A percentile compares a stretch with the other conserved stretches of the same genome.
These are phyloP conservation scores for Colletotrichum scovillei DNA, from an alignment of 2,329 filamentous ascomycete genomes.

Conservation along the genomic window DNA sequence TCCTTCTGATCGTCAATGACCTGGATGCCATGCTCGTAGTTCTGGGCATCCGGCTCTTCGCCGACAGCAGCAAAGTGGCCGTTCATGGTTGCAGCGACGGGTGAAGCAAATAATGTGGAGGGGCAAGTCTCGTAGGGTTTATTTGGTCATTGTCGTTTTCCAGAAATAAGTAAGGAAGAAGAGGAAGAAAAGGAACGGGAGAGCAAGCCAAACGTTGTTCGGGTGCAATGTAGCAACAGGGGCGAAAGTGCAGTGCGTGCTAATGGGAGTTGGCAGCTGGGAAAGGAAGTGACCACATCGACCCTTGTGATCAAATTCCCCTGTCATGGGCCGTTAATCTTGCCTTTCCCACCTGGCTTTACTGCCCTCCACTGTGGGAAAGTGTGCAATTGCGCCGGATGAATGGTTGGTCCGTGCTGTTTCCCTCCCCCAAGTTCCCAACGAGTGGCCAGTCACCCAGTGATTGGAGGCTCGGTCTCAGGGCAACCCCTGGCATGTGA, in stretches of 20 bases:
- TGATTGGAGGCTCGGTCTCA: conserved; percentile 15
- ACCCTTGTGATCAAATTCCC: conserved; percentile 34
- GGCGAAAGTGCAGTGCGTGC: conserved; percentile 11
- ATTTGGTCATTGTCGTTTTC: conserved; percentile 30
- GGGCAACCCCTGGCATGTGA: conserved; percentile 35
- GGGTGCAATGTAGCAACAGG: conserved; percentile 22
- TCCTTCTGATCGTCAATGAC: conserved; percentile 96
- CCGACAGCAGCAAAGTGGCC: conserved; percentile 83
- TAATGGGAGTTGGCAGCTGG: conserved; percentile 23
- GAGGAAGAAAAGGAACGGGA: neutral
- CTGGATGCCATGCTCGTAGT: conserved; percentile 94
- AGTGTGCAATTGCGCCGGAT: conserved; percentile 31
- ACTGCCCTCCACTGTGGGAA: neutral
- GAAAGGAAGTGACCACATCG: conserved; percentile 34
- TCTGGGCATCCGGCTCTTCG: conserved; percentile 70
- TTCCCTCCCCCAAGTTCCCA: neutral
- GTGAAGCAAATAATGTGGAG: conserved; percentile 21
- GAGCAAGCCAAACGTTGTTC: conserved; percentile 4
- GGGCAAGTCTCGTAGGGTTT: conserved; percentile 11
- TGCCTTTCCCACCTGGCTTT: conserved; percentile 22
- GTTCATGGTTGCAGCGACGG: conserved; percentile 68
- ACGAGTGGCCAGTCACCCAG: conserved; percentile 1
- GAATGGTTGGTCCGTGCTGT: conserved; percentile 29
- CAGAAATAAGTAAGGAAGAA: neutral
- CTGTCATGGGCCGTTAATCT: conserved; percentile 34